Evolutionary conservation across 148 eudicot genomes (phyloP), one percentile per base, ranked within the genome.

Genomic region (Chenopodium formosanum): DNA sequence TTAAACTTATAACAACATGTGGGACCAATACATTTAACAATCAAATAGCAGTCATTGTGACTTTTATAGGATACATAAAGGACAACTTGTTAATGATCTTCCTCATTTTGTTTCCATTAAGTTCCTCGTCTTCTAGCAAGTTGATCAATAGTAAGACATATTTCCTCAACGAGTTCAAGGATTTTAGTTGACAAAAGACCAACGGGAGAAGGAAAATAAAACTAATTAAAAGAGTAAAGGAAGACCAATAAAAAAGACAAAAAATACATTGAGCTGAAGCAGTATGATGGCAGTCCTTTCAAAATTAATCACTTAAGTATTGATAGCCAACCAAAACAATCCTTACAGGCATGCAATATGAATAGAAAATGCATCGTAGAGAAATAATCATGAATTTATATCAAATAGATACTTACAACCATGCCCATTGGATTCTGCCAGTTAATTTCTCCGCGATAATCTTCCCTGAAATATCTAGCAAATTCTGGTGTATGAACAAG

Each of bases 401-500:
- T 53, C 32, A 50, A 31, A 76, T 70, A 82, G 73, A 81, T 79
- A 91, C 97, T 90, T 90, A 96, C 99, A 84, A 90, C 93, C 97
- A 92, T 92, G 88, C 99, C 99, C 90, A 96, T 82, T 69, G 98
- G 99, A 69, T 96, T 96, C 84, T 91, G 91, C 89, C 90, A 81
- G 81, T 96, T 96, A 84, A 96, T 96, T 83, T 96, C 97, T 75
- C 89, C 87, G 82, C 86, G 92, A 82, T 92, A 96, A 92, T 96
- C 99, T 81, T 89, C 97, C 32, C 84, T 92, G 76, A 96, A 96
- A 88, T 92, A 96, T 74, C 83, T 88, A 60, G 99, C 92, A 77
- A 96, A 92, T 85, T 96, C 98, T 19, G 97, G 99, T n/a, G 99
- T 96, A 83, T 96, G 99, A 74, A 96, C 98, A 46, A 96, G 98